Conservation (phyloP, 306 rosid species). For the Glycyrrhiza uralensis region DNA sequence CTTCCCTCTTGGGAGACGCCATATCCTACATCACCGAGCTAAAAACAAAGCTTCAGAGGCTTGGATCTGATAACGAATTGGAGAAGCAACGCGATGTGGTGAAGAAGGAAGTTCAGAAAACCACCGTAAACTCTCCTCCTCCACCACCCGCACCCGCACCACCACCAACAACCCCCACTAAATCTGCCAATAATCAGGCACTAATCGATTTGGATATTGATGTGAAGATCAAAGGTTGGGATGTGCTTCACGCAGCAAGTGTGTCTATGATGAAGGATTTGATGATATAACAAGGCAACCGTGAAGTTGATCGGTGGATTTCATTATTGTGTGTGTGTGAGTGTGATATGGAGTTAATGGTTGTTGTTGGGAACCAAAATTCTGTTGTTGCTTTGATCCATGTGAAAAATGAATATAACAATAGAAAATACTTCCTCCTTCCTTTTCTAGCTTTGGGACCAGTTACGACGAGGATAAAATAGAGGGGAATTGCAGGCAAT, state of each 20-base stretch:
- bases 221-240: conserved; percentile 93
- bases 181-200: conserved; percentile 2
- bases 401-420: conserved; percentile 38
- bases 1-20: conserved; percentile 86
- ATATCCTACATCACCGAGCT: conserved; percentile 84
- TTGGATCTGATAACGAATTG: conserved; percentile 58
- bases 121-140: conserved; percentile 1
- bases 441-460: neutral
- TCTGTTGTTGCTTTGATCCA: neutral
- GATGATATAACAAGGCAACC: conserved; percentile 93
- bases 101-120: conserved; percentile 51
- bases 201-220: conserved; percentile 67
- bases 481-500: no score
- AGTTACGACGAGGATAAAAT: no score
- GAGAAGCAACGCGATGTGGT: conserved; percentile 58
- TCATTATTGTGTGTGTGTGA: neutral
- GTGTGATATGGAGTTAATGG: conserved; percentile 4
- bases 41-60: conserved; percentile 56
- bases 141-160: neutral
- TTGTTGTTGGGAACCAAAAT: neutral
- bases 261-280: conserved; percentile 84
- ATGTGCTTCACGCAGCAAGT: conserved; percentile 90
- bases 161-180: neutral
- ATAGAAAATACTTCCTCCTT: neutral
- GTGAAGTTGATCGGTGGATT: conserved; percentile 63